Percentiles rank a stretch among this genome's conserved stretches.
Evolutionary conservation across 2,329 filamentous ascomycete genomes (phyloP).

Genomic region (Chalaropsis thielavioides): DNA sequence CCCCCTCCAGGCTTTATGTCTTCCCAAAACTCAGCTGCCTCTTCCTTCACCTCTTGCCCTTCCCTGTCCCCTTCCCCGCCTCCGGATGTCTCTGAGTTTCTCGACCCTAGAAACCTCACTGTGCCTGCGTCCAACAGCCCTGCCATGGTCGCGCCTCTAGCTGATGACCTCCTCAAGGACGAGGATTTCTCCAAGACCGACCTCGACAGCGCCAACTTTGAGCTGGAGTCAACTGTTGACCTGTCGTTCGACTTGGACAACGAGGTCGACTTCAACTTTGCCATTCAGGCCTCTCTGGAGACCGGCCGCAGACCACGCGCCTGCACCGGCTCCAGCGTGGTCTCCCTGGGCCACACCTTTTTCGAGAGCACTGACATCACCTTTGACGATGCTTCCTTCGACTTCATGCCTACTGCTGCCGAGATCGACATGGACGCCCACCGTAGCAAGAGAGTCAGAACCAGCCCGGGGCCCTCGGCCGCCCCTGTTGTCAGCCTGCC

Average conservation of each 20-base stretch:
- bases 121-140: conserved; percentile 43
- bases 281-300: conserved; percentile 38
- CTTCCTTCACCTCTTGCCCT: conserved; percentile 46
- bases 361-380: conserved; percentile 67
- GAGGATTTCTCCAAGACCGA: conserved; percentile 31
- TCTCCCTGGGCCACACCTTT: conserved; percentile 59
- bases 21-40: conserved; percentile 5
- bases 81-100: conserved; percentile 65
- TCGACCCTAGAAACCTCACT: conserved; percentile 79
- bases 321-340: conserved; percentile 50
- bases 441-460: conserved; percentile 44
- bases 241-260: not conserved
- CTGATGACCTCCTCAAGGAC: conserved; percentile 45
- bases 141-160: conserved; percentile 43
- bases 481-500: not conserved
- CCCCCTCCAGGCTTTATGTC: conserved; percentile 17
- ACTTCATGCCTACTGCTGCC: not conserved
- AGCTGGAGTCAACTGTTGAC: conserved; percentile 24
- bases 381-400: conserved; percentile 53
- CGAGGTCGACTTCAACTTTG: conserved; percentile 36
- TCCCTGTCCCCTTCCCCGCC: conserved; percentile 68
- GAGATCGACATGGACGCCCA: conserved; percentile 25
- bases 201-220: conserved; percentile 27
- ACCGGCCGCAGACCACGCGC: conserved; percentile 52
- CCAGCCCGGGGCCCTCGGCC: conserved; percentile 22